Conservation (phyloP, 1,139 yeast species). For the Chernovozyma sophiae-reginae region DNA sequence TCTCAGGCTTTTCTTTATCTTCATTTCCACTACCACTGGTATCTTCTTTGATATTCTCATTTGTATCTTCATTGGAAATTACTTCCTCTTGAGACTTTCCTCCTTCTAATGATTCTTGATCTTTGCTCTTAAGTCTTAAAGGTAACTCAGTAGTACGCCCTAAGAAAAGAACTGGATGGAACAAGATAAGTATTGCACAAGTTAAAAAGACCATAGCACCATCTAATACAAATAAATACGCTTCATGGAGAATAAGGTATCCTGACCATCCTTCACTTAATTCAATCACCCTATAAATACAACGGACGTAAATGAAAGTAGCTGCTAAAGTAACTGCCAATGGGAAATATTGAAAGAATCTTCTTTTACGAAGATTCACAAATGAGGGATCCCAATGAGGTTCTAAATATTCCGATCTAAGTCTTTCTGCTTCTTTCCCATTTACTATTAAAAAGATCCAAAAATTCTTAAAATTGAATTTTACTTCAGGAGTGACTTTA, state of each 20-base stretch:
- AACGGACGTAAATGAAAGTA: conserved; percentile 24
- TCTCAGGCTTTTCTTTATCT: no score
- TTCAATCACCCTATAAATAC: conserved; percentile 31
- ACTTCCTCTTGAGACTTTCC: no score
- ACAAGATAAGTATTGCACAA: conserved; percentile 15
- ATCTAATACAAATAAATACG: conserved; percentile 24
- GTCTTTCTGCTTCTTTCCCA: conserved; percentile 16
- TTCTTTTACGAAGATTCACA: conserved; percentile 13
- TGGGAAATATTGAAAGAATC: conserved; percentile 21
- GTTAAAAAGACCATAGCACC: conserved; percentile 22
- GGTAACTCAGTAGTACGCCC: conserved; percentile 18
- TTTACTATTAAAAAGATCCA: conserved; percentile 16
- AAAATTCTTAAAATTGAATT: conserved; percentile 11
- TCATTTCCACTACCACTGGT: no score
- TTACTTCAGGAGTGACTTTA: conserved; percentile 13
- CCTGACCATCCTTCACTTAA: conserved; percentile 33
- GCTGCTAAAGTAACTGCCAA: conserved; percentile 18
- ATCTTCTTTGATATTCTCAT: no score
- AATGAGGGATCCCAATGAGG: conserved; percentile 15
- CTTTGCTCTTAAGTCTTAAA: no score
- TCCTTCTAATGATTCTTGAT: no score
- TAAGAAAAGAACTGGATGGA: conserved; percentile 26
- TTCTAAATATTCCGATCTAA: conserved; percentile 15
- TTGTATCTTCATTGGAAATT: no score
- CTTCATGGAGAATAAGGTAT: conserved; percentile 29